Evolutionary conservation across 164 flowering plant genomes (phyloP).

Genomic region (Umbilicus rupestris): DNA sequence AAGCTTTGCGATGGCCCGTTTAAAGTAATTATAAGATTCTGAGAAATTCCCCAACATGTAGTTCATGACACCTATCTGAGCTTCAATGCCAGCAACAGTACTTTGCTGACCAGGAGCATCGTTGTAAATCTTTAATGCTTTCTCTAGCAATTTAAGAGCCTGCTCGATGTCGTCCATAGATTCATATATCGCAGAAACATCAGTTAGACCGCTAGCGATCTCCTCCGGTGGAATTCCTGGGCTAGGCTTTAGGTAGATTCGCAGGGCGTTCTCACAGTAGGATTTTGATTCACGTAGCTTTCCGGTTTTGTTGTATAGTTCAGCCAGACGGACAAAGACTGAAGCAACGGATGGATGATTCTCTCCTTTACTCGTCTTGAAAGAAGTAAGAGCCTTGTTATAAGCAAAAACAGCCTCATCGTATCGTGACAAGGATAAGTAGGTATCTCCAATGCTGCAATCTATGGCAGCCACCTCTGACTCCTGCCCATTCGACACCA

Average conservation of each 20-base stretch:
- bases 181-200: slow-evolving; percentile 31
- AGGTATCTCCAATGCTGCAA: slow-evolving; percentile 66
- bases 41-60: slow-evolving; percentile 32
- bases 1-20: slow-evolving; percentile 23
- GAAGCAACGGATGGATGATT: slow-evolving; percentile 33
- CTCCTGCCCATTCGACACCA: slow-evolving; percentile 34
- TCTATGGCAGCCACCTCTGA: slow-evolving; percentile 34
- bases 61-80: slow-evolving; percentile 36
- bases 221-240: slow-evolving; percentile 28
- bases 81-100: slow-evolving; percentile 34
- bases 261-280: slow-evolving; percentile 35
- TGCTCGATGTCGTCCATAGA: slow-evolving; percentile 27
- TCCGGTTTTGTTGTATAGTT: slow-evolving; percentile 29
- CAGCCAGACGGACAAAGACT: slow-evolving; percentile 30
- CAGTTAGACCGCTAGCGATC: slow-evolving; percentile 27
- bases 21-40: slow-evolving; percentile 25
- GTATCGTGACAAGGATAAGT: slow-evolving; percentile 24
- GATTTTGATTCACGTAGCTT: slow-evolving; percentile 34
- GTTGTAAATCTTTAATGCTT: slow-evolving; percentile 22
- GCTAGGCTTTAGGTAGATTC: slow-evolving; percentile 25
- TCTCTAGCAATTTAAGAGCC: slow-evolving; percentile 28
- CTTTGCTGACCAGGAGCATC: slow-evolving; percentile 22
- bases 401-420: slow-evolving; percentile 37
- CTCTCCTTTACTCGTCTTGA: slow-evolving; percentile 33
- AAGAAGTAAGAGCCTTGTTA: slow-evolving; percentile 33